Conservation (phyloP, 495 filamentous ascomycete genomes). For the Penicillium parvum region DNA sequence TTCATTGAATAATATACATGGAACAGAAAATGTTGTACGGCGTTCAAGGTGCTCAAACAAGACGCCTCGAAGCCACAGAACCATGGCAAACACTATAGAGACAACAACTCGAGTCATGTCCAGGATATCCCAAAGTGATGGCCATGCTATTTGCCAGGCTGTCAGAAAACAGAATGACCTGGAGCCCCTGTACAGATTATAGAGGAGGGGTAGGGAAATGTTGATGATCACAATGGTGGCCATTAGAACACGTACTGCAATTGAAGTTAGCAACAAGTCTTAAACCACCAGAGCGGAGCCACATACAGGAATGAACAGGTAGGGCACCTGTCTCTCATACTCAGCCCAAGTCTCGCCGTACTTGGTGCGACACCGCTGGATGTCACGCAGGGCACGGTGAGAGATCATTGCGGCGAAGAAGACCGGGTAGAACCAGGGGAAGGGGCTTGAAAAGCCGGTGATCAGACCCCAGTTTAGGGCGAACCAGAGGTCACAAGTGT, state of each 20-base stretch:
- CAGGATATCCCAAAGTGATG: slow-evolving; percentile 3
- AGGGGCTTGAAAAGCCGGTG: slow-evolving; percentile 69
- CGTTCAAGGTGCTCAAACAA: not conserved
- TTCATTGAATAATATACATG: slow-evolving; percentile 27
- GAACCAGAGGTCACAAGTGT: slow-evolving; percentile 86
- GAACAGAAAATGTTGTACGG: slow-evolving; percentile 14
- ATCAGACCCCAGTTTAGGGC: slow-evolving; percentile 59
- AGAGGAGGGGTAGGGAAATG: slow-evolving; percentile 1
- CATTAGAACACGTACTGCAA: slow-evolving; percentile 35
- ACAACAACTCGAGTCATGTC: slow-evolving; percentile 17
- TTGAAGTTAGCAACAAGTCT: not conserved
- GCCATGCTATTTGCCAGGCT: slow-evolving; percentile 10
- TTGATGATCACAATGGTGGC: not conserved
- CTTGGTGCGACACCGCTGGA: slow-evolving; percentile 75
- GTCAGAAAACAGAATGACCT: slow-evolving; percentile 8
- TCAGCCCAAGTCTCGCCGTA: slow-evolving; percentile 91
- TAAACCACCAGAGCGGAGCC: not conserved
- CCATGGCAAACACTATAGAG: slow-evolving; percentile 19
- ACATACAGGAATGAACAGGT: slow-evolving; percentile 94
- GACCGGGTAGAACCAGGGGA: slow-evolving; percentile 95
- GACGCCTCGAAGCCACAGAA: not conserved
- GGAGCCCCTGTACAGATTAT: slow-evolving; percentile 17
- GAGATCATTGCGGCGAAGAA: slow-evolving; percentile 92
- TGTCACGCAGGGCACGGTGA: slow-evolving; percentile 83
- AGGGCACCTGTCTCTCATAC: slow-evolving; percentile 84